phyloP scores from a whole-genome alignment of 1,284 basidiomycete genomes.

The Flammula alnicola region DNA sequence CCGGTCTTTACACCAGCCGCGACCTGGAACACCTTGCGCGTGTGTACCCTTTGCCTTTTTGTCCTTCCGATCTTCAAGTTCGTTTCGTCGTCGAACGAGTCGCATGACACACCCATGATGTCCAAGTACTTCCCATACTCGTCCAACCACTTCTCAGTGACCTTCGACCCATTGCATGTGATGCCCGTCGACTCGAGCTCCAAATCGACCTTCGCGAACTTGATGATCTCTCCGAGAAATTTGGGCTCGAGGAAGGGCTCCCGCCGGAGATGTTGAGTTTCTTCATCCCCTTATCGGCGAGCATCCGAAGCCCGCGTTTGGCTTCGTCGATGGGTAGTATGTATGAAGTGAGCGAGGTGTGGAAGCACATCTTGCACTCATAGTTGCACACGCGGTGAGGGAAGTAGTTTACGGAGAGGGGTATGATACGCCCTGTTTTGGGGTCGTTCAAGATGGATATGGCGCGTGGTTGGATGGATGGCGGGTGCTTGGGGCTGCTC shows the following conservation, averaged over 20 bases:
- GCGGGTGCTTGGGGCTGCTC: too few relatives aligned
- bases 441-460: too few relatives aligned
- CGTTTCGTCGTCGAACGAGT: conserved; percentile 44
- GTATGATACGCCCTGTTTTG: too few relatives aligned
- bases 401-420: conserved; percentile 25
- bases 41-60: too few relatives aligned
- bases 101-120: conserved; percentile 47
- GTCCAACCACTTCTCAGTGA: conserved; percentile 46
- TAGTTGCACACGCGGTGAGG: conserved; percentile 36
- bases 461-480: too few relatives aligned
- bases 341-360: conserved; percentile 39
- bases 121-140: conserved; percentile 44
- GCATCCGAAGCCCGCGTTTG: conserved; percentile 40
- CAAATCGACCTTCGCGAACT: conserved; percentile 46
- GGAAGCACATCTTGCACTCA: conserved; percentile 44
- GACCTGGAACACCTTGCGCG: too few relatives aligned
- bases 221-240: conserved; percentile 45
- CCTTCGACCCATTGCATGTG: conserved; percentile 46
- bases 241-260: conserved; percentile 45
- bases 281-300: conserved; percentile 42
- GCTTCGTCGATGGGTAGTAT: conserved; percentile 42
- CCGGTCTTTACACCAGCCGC: too few relatives aligned
- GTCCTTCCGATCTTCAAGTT: conserved; percentile 41
- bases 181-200: conserved; percentile 42
- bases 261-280: conserved; percentile 50